Conservation (phyloP, 2,329 filamentous ascomycete genomes). For the Colletotrichum gigasporum region DNA sequence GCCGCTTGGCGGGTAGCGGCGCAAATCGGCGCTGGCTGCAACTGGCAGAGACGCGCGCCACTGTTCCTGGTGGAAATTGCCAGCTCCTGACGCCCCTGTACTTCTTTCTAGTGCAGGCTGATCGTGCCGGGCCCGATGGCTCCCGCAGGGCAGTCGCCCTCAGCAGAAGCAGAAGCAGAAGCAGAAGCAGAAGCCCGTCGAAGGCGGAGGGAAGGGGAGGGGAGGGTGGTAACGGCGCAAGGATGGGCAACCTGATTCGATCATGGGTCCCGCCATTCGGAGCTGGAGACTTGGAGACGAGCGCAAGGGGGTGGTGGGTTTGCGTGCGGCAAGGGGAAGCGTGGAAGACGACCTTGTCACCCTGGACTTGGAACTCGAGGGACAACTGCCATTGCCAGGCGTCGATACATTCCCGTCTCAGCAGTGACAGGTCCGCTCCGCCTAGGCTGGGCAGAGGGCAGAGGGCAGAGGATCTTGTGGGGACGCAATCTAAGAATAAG, state of each 20-base stretch:
- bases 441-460: slow-evolving; percentile 10
- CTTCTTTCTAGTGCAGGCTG: too few species aligned
- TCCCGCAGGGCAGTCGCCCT: not conserved
- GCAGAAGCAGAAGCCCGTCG: too few species aligned
- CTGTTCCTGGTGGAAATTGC: slow-evolving; percentile 31
- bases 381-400: slow-evolving; percentile 11
- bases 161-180: too few species aligned
- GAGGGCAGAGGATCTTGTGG: slow-evolving; percentile 17
- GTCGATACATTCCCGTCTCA: slow-evolving; percentile 8
- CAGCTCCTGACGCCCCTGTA: slow-evolving; percentile 6
- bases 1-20: slow-evolving; percentile 24
- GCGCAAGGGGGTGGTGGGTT: not conserved
- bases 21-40: slow-evolving; percentile 10
- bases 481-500: slow-evolving; percentile 14
- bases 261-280: not conserved
- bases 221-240: slow-evolving; percentile 1
- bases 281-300: slow-evolving; percentile 11
- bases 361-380: not conserved
- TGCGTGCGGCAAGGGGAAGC: not conserved
- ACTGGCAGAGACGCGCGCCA: slow-evolving; percentile 24
- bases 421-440: slow-evolving; percentile 10
- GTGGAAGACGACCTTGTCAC: not conserved
- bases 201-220: not conserved
- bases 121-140: not conserved
- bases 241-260: slow-evolving; percentile 8